These are phyloP conservation scores for Aspergillus pseudoterreus DNA, from an alignment of 2,329 filamentous ascomycete species.

Conservation along the genomic window DNA sequence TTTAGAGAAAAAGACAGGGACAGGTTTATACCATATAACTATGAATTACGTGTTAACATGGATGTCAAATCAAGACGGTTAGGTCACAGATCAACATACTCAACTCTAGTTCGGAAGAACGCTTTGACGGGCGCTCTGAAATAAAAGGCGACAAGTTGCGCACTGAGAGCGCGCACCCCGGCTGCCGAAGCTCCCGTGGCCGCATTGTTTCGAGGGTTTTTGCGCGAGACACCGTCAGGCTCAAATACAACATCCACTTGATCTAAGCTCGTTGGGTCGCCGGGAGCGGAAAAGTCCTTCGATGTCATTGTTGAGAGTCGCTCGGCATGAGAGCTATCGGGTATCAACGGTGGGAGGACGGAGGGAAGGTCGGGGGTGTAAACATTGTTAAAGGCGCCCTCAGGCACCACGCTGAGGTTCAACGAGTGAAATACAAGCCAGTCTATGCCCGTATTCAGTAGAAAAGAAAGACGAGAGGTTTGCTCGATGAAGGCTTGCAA, in stretches of 20 bases:
- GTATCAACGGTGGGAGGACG: conserved; percentile 1
- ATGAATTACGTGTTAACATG: background rate
- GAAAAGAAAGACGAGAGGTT: no score
- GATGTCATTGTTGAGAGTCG: conserved; percentile 4
- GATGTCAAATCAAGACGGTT: background rate
- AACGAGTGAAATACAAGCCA: background rate
- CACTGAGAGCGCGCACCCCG: conserved; percentile 75
- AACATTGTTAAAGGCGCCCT: background rate
- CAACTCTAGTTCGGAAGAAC: conserved; percentile 85
- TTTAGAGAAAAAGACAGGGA: background rate
- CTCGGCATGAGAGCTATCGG: background rate
- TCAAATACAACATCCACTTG: conserved; percentile 11
- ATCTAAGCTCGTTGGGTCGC: conserved; percentile 14
- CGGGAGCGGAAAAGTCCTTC: conserved; percentile 5
- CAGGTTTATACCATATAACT: conserved; percentile 49
- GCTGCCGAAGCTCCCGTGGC: conserved; percentile 78
- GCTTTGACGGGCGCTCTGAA: conserved; percentile 88
- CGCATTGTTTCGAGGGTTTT: conserved; percentile 55
- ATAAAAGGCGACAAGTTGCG: conserved; percentile 83
- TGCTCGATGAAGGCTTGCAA: background rate
- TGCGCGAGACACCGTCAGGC: conserved; percentile 22
- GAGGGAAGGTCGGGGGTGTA: background rate
- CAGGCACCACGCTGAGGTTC: background rate
- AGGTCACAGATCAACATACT: conserved; percentile 53
- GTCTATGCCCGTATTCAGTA: no score